Evolutionary conservation across 2,329 filamentous ascomycete genomes (phyloP), one percentile per base, ranked within the genome.

Genomic region (Neoascochyta sp.): DNA sequence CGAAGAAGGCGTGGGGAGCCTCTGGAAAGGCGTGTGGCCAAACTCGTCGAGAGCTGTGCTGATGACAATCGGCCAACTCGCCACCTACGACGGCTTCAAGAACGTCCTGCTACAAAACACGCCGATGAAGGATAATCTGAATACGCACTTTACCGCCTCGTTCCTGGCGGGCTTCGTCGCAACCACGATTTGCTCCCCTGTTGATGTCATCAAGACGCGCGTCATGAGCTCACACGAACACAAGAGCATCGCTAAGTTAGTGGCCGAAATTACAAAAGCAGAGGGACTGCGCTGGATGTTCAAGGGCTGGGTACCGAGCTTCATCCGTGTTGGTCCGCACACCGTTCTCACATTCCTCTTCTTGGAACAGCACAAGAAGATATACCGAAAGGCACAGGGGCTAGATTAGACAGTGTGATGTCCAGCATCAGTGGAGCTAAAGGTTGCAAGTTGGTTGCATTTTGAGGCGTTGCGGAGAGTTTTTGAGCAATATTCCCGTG

Each of bases 311-410:
- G 79, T 89, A 25, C 87, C 87, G n/a, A 81, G 78, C 55, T 82
- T 82, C 45, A 77, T 81, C 34, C 69, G 78, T 6, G 59, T 82
- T 12, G 78, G 78, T 2, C 78, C 78, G 19, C 87, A 94, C 68
- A 94, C 86, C 6, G 84, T 94, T 39, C 82, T 83, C 50, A 94
- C 86, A 19, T 89, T 94, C 62, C 60, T 94, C 53, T 89, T 92
- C 62, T 62, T 94, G 54, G 87, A 94, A 62, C 80, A 86, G 60
- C 87, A 94, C 64, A 87, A 89, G 68, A 86, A 82, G 63, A 61
- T 80, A 15, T 93, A 87, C 65, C 73, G 69, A 23, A 34, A 54
- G 27, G 25, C 54, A n/a, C 53, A 57, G 31, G 45, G 35, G 1
- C 7, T 48, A 15, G 44, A 54, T 7, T 48, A 43, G 31, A 16